Conservation (phyloP, 495 filamentous ascomycete genomes). For the Xeromyces bisporus region DNA sequence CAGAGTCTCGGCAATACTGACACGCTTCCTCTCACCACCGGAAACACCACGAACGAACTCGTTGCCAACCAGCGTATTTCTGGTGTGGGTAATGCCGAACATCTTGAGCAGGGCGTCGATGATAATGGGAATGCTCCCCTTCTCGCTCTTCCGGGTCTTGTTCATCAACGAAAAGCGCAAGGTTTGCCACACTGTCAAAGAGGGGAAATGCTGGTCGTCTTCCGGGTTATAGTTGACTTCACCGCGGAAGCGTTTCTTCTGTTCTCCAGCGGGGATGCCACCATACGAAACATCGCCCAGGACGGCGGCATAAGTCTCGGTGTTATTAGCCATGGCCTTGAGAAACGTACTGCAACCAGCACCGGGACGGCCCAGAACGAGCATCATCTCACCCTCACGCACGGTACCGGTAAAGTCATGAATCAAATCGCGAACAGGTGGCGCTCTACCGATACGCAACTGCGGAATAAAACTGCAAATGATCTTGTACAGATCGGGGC, state of each 20-base stretch:
- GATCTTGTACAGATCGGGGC: slow-evolving; percentile 63
- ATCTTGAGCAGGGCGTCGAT: slow-evolving; percentile 46
- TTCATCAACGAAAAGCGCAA: slow-evolving; percentile 68
- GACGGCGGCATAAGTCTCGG: slow-evolving; percentile 45
- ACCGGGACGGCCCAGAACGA: slow-evolving; percentile 67
- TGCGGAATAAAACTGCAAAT: slow-evolving; percentile 45
- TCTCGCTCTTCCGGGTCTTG: slow-evolving; percentile 63
- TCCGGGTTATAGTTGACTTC: slow-evolving; percentile 75
- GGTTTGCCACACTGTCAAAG: slow-evolving; percentile 64
- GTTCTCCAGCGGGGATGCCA: slow-evolving; percentile 53
- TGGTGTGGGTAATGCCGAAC: slow-evolving; percentile 69
- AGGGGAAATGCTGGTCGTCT: slow-evolving; percentile 66
- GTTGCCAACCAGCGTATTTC: slow-evolving; percentile 71
- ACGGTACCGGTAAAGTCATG: slow-evolving; percentile 67
- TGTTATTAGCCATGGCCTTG: slow-evolving; percentile 58
- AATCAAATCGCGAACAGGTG: slow-evolving; percentile 43
- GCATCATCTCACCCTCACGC: slow-evolving; percentile 66
- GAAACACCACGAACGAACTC: slow-evolving; percentile 62
- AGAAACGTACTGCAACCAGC: slow-evolving; percentile 70
- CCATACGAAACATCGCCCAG: slow-evolving; percentile 60
- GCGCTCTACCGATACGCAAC: slow-evolving; percentile 35
- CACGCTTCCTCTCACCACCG: slow-evolving; percentile 56
- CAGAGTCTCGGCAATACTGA: slow-evolving; percentile 52
- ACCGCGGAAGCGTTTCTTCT: slow-evolving; percentile 51
- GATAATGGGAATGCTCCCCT: slow-evolving; percentile 48